phyloP scores from a whole-genome alignment of 495 filamentous ascomycete species.

The Hamigera avellanea region DNA sequence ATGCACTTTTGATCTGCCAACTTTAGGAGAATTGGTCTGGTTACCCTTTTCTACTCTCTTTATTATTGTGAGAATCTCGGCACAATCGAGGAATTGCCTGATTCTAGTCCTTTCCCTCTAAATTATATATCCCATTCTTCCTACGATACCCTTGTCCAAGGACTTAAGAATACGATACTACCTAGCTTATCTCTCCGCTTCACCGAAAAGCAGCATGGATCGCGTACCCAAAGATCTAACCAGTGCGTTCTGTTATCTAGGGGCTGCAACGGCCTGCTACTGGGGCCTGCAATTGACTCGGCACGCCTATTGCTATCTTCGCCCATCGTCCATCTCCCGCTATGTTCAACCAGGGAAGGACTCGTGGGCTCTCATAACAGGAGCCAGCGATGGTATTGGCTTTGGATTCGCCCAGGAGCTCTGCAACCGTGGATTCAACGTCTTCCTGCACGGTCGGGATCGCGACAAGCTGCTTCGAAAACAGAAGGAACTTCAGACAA shows the following conservation, averaged over 20 bases:
- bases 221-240: background rate
- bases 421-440: slow-evolving; percentile 42
- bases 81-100: too few species aligned
- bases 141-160: too few species aligned
- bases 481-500: slow-evolving; percentile 10
- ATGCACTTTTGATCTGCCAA: too few species aligned
- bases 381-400: slow-evolving; percentile 50
- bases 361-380: slow-evolving; percentile 48
- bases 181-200: too few species aligned
- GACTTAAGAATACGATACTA: too few species aligned
- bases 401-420: slow-evolving; percentile 36
- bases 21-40: too few species aligned
- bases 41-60: too few species aligned
- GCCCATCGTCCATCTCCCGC: background rate
- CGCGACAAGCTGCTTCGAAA: slow-evolving; percentile 27
- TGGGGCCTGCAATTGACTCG: background rate
- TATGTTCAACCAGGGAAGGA: background rate
- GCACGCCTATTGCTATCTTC: background rate
- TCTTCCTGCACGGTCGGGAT: slow-evolving; percentile 46
- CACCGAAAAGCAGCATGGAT: background rate
- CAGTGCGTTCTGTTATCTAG: background rate
- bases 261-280: background rate
- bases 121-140: too few species aligned
- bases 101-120: too few species aligned
- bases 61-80: too few species aligned